Evolutionary conservation across 495 filamentous ascomycete species (phyloP).

Genomic region (Talaromyces ruber): DNA sequence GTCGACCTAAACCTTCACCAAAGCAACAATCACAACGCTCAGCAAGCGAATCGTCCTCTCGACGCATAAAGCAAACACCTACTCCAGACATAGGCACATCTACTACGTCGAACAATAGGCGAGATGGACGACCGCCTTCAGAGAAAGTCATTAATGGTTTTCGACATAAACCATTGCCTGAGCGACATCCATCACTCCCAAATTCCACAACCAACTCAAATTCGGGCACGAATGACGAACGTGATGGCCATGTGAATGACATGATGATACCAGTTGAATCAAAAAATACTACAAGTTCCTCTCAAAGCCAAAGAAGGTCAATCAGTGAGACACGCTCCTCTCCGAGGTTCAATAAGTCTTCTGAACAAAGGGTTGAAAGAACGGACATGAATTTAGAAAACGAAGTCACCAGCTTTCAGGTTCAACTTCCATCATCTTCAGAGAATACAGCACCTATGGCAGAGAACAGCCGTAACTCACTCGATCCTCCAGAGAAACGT

Average conservation of each 20-base stretch:
- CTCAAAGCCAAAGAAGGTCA: not conserved
- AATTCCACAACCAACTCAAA: not conserved
- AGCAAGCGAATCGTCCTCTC: not conserved
- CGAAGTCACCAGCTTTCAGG: constrained; percentile 1
- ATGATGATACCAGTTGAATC: not conserved
- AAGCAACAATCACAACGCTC: not conserved
- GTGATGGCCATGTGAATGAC: not conserved
- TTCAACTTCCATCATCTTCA: not conserved
- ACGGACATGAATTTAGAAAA: not conserved
- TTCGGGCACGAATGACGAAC: not conserved
- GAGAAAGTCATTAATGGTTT: not conserved
- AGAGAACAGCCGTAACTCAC: not conserved
- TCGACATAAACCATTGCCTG: not conserved
- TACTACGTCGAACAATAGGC: not conserved
- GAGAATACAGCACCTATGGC: not conserved
- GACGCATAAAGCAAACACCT: not conserved
- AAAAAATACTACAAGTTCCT: not conserved
- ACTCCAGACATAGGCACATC: not conserved
- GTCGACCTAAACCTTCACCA: not conserved
- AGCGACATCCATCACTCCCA: not conserved
- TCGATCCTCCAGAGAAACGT: not conserved
- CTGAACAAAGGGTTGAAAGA: too few species aligned
- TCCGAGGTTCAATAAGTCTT: not conserved
- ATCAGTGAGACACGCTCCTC: too few species aligned
- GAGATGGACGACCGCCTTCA: not conserved